These are phyloP conservation scores for Citrullus amarus DNA, from an alignment of 306 rosid genomes.

Conservation along the genomic window DNA sequence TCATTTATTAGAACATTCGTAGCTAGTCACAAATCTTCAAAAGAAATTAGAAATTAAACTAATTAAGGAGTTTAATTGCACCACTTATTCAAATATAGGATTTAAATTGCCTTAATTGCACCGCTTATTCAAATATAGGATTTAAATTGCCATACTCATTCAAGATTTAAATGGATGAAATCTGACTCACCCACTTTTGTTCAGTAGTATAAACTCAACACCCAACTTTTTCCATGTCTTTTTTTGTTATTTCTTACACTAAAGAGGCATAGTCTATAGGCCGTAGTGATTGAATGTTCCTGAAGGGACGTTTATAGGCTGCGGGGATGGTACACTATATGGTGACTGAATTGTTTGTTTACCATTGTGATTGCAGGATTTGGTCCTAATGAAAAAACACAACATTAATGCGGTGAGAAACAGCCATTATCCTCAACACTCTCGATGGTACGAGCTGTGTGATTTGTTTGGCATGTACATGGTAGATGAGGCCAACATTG, in stretches of 20 bases:
- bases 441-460: conserved; percentile 94
- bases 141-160: background rate
- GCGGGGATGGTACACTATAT: background rate
- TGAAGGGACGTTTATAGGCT: background rate
- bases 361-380: conserved; percentile 44
- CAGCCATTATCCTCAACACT: conserved; percentile 98
- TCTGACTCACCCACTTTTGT: background rate
- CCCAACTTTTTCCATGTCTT: background rate
- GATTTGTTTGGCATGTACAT: conserved; percentile 92
- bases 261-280: background rate
- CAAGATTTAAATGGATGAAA: background rate
- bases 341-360: background rate
- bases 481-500: conserved; percentile 98
- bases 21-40: background rate
- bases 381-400: conserved; percentile 80
- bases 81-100: background rate
- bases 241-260: background rate
- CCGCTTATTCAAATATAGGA: background rate
- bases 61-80: background rate
- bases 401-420: conserved; percentile 93
- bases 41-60: background rate
- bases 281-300: background rate
- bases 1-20: background rate
- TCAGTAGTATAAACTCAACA: background rate
- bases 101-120: background rate